Percentiles rank a stretch among this genome's conserved stretches.
Conservation (phyloP, 176 grass and related monocot genomes). For the Oryza punctata region DNA sequence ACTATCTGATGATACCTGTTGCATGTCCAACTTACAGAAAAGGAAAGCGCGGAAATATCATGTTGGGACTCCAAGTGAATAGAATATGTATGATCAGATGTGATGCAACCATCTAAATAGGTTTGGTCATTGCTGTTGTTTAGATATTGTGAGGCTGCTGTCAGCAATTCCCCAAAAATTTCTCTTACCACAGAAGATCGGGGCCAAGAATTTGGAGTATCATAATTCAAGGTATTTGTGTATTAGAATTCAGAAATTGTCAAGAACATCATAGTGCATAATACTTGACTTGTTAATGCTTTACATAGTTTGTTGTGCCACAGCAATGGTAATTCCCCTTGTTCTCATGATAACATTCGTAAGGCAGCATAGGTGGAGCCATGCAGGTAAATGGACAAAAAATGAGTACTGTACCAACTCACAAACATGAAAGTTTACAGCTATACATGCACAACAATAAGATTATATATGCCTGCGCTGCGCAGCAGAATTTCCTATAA, state of each 20-base stretch:
- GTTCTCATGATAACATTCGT: neutral
- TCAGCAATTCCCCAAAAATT: neutral
- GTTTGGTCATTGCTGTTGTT: neutral
- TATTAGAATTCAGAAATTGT: neutral
- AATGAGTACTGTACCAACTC: neutral
- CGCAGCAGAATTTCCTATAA: neutral
- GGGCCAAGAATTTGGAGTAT: neutral
- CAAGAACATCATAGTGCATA: neutral
- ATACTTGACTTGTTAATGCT: neutral
- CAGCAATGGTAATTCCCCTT: neutral
- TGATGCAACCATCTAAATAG: neutral
- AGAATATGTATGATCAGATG: neutral
- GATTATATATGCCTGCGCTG: neutral
- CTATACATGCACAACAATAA: neutral
- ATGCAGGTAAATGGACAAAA: neutral
- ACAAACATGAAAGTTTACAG: neutral
- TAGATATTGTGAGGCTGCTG: neutral
- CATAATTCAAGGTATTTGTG: neutral
- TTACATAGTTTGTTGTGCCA: neutral
- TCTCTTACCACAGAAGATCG: neutral
- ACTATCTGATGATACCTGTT: neutral
- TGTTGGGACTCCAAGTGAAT: neutral
- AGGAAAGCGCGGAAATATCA: neutral
- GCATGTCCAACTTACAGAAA: neutral
- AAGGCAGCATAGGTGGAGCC: neutral